phyloP scores from a whole-genome alignment of 2,329 filamentous ascomycete species.

The Apiospora pterosperma region DNA sequence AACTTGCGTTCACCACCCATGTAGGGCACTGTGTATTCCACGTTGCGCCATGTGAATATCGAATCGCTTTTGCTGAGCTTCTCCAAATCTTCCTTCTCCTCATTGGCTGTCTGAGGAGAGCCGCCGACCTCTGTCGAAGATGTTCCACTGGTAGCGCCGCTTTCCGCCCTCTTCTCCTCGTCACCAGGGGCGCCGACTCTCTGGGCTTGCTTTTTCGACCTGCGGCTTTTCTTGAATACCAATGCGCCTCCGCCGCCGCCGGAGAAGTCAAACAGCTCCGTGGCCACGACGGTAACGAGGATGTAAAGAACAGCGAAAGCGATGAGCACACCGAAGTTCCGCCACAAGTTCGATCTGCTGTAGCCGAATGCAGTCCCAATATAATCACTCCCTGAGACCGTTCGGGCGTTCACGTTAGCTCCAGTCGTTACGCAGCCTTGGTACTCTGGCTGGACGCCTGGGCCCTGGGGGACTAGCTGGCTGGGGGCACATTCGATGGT shows the following conservation, averaged over 20 bases:
- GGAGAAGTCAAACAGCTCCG: conserved; percentile 64
- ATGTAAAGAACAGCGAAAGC: conserved; percentile 75
- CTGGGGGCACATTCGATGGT: conserved; percentile 43
- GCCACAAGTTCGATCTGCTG: conserved; percentile 58
- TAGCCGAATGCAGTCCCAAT: conserved; percentile 53
- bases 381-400: conserved; percentile 54
- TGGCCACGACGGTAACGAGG: conserved; percentile 64
- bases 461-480: conserved; percentile 45
- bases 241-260: conserved; percentile 63
- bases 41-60: conserved; percentile 9
- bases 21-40: conserved; percentile 30
- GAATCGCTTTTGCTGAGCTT: conserved; percentile 2
- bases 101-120: conserved; percentile 13
- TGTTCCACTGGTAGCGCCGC: conserved; percentile 20
- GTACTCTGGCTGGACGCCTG: conserved; percentile 35
- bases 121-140: conserved; percentile 17
- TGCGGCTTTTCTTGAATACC: conserved; percentile 67
- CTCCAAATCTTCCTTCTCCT: conserved; percentile 22
- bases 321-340: conserved; percentile 76
- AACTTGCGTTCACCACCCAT: conserved; percentile 52
- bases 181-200: conserved; percentile 43
- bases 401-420: conserved; percentile 41
- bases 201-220: conserved; percentile 50
- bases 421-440: conserved; percentile 56
- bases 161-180: conserved; percentile 51